Evolutionary conservation across 1,139 yeast species (phyloP).

Genomic region (Nadsonia starkeyi-henricii): DNA sequence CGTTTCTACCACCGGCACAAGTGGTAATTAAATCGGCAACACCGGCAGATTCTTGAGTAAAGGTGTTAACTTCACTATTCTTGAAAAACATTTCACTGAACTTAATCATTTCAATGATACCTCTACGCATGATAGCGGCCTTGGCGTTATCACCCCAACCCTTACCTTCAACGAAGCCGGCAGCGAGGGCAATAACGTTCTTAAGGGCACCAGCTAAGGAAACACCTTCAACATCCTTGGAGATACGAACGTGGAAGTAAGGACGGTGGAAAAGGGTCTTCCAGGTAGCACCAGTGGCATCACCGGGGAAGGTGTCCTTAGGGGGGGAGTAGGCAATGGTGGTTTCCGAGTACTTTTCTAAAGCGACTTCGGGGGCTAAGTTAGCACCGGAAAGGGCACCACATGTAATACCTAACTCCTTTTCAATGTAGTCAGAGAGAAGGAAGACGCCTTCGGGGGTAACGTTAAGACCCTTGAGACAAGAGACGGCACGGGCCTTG

Average conservation of each 20-base stretch:
- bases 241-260: slow-evolving; percentile 84
- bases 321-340: slow-evolving; percentile 80
- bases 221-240: slow-evolving; percentile 85
- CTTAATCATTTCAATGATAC: slow-evolving; percentile 71
- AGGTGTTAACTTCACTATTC: slow-evolving; percentile 56
- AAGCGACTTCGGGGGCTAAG: slow-evolving; percentile 88
- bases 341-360: slow-evolving; percentile 87
- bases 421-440: slow-evolving; percentile 59
- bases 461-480: slow-evolving; percentile 86
- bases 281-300: slow-evolving; percentile 53
- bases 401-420: slow-evolving; percentile 69
- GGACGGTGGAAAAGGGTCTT: slow-evolving; percentile 83
- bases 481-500: slow-evolving; percentile 70
- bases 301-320: slow-evolving; percentile 51
- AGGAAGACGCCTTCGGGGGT: slow-evolving; percentile 66
- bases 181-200: slow-evolving; percentile 85
- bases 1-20: slow-evolving; percentile 93
- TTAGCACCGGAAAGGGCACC: slow-evolving; percentile 95
- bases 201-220: slow-evolving; percentile 91
- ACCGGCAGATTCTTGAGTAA: slow-evolving; percentile 87
- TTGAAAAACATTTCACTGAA: slow-evolving; percentile 70
- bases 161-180: slow-evolving; percentile 88
- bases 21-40: slow-evolving; percentile 95
- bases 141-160: slow-evolving; percentile 99
- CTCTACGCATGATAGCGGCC: slow-evolving; percentile 91